Evolutionary conservation across 2,329 filamentous ascomycete genomes (phyloP), one percentile per base, ranked within the genome.

Genomic region (Paraconiothyrium sp.): DNA sequence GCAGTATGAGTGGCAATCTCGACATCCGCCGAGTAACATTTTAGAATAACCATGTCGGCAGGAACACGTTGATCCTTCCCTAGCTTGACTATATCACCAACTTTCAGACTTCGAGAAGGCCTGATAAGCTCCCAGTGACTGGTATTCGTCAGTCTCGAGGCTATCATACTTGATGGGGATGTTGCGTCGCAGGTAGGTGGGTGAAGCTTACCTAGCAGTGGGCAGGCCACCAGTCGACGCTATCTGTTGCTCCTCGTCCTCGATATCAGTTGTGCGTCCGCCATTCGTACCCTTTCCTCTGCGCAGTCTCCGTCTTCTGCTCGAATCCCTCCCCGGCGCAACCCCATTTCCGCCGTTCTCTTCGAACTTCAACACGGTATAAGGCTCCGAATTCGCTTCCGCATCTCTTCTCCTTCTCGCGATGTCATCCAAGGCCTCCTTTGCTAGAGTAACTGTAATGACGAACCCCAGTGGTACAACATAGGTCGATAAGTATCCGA

Each of bases 401-500:
- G 90, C 91, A 78, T 99, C 95, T 74, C 96, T 88, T 67, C 91
- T 86, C 62, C 96, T 86, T 67, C 95, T 84, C 57, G 89, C 91
- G 71, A 99, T 92, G 77, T 99, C 96, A 76, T 99, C 95, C 72
- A 92, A 89, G 0, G 95, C 96, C 79, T 99, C 96, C 78, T 99
- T 99, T 20, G 93, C 94, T 72, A 99, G 86, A 0, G 95, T 97
- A 67, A 99, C 95, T 46, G 89, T 84, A 46, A 99, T 86, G 63
- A 99, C 96, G 79, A 97, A 97, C 0, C 90, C 93, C 65, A 99
- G 81, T 1, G 95, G 95, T 22, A 92, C 94, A 76, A 98, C 89
- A 72, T 99, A 99, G 1, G 95, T 98, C 34, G 92, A 92, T 63
- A 99, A 86, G 78, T 97, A 98, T 59, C 95, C 95, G 67, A 99